These are phyloP conservation scores for Monilinia laxa DNA, from an alignment of 2,329 filamentous ascomycete genomes.

Conservation along the genomic window DNA sequence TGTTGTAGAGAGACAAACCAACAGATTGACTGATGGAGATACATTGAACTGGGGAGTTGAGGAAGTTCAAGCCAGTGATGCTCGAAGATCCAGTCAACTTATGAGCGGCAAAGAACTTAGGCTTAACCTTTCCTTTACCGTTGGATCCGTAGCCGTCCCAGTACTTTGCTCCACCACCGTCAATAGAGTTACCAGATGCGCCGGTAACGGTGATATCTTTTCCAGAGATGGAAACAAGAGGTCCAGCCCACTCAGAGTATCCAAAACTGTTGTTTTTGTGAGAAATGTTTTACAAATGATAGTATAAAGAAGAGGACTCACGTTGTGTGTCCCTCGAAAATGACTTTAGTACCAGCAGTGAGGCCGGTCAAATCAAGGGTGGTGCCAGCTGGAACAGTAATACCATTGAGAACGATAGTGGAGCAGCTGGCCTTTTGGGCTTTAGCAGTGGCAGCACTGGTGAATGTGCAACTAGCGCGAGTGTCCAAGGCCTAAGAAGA, in stretches of 20 bases:
- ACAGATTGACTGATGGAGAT: conserved; percentile 48
- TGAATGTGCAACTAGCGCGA: conserved; percentile 52
- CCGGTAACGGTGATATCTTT: conserved; percentile 32
- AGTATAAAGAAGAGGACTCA: neutral
- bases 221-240: conserved; percentile 51
- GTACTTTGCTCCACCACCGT: conserved; percentile 50
- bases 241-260: conserved; percentile 64
- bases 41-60: conserved; percentile 55
- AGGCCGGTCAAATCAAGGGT: conserved; percentile 58
- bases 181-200: conserved; percentile 44
- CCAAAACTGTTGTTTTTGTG: conserved; percentile 48
- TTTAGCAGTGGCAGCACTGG: conserved; percentile 45
- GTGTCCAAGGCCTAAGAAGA: conserved; percentile 13
- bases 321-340: conserved; percentile 1
- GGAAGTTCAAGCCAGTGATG: conserved; percentile 51
- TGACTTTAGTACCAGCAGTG: conserved; percentile 46
- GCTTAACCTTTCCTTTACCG: conserved; percentile 61
- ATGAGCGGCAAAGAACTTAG: conserved; percentile 61
- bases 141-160: conserved; percentile 61
- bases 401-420: conserved; percentile 52
- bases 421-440: conserved; percentile 52
- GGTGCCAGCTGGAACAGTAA: conserved; percentile 57
- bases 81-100: conserved; percentile 49
- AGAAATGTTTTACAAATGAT: neutral
- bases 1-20: conserved; percentile 47